Conservation (phyloP, 1,284 basidiomycete genomes). For the Entoloma clypeatum region DNA sequence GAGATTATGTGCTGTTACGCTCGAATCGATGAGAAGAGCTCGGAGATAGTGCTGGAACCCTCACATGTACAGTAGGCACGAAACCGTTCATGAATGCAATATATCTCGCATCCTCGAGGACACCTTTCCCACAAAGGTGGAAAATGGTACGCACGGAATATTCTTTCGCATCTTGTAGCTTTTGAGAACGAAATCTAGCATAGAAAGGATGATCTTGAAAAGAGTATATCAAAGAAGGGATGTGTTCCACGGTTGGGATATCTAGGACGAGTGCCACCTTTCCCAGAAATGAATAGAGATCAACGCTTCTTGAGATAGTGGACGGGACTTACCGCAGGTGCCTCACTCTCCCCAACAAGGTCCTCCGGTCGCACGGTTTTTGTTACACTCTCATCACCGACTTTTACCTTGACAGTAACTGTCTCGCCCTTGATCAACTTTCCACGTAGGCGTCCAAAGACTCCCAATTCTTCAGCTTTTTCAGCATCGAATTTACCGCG, state of each 20-base stretch:
- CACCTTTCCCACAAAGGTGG: conserved; percentile 65
- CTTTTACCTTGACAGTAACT: conserved; percentile 47
- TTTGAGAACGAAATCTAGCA: conserved; percentile 41
- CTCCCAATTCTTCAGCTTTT: conserved; percentile 63
- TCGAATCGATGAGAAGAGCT: conserved; percentile 3
- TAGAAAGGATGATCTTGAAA: conserved; percentile 53
- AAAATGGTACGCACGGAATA: conserved; percentile 56
- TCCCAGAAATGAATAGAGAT: conserved; percentile 8
- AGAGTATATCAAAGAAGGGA: conserved; percentile 53
- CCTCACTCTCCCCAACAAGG: conserved; percentile 48
- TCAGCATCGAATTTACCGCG: conserved; percentile 84
- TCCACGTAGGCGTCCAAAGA: conserved; percentile 60
- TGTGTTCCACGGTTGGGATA: conserved; percentile 56
- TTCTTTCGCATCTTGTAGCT: conserved; percentile 38
- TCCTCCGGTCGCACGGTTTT: conserved; percentile 57
- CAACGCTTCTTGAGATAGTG: not conserved
- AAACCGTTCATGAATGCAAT: conserved; percentile 69
- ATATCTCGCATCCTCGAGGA: conserved; percentile 69
- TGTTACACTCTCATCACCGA: conserved; percentile 40
- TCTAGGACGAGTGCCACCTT: conserved; percentile 62
- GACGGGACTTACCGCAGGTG: conserved; percentile 40
- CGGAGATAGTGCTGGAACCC: conserved; percentile 24
- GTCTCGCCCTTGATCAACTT: conserved; percentile 50
- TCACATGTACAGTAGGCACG: conserved; percentile 53
- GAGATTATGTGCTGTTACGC: conserved; percentile 61